Evolutionary conservation across 805 yeast genomes (phyloP), one percentile per base, ranked within the genome.

Genomic region (Clavispora santaluciae): DNA sequence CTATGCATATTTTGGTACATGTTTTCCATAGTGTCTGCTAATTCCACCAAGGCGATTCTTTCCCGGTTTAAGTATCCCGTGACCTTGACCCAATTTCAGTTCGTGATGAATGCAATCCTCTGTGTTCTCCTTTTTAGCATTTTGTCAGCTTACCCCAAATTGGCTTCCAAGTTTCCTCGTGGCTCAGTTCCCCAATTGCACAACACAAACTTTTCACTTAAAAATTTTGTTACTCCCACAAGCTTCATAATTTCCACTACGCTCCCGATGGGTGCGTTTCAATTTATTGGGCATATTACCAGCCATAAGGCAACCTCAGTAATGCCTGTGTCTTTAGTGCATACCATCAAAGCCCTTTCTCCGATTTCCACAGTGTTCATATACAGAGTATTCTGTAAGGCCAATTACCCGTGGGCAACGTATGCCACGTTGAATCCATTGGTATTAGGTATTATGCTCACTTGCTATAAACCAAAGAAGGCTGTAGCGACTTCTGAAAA

Each of bases 281-380:
- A 91, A 67, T 86, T 91, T 50, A 69, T 83, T 16, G 99, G 98
- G 16, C 98, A 91, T 61, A 79, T 90, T 46, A 78, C 95, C 11
- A 79, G 95, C 6, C 96, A 90, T 59, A 85, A 86, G 57, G 91
- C 98, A n/a, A 89, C 96, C 2, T 76, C 90, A 2, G 62, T 86
- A 45, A 86, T 93, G 38, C 96, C 96, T 0, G 96, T 93, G n/a
- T 86, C 96, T 5, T 66, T 90, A 49, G 97, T 93, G 16, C 97
- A 91, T 61, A 89, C 97, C 7, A 81, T 91, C 52, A 93, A 93
- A 66, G 93, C 96, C 2, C 68, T 91, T 28, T 83, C 95, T 23
- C 99, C 99, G 2, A 70, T 91, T 20, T 77, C 87, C 36, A 91
- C 98, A 0, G 97, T 93, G 10, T 61, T 79, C 22, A 86, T 86